Conservation (phyloP, 192 early-diverging fungal genomes). For the Backusella psychrophila region DNA sequence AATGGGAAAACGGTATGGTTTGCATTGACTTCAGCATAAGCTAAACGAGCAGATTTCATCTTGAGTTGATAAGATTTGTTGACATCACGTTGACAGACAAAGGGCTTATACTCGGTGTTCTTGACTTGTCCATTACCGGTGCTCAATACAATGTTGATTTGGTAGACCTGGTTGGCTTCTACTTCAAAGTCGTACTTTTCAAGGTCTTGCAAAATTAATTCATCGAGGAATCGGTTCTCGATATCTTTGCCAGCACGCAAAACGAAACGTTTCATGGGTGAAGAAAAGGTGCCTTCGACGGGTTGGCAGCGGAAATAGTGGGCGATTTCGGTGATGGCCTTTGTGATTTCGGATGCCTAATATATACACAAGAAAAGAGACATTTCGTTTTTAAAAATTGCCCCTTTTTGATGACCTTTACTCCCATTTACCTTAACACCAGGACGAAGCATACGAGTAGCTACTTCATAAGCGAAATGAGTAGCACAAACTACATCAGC, state of each 20-base stretch:
- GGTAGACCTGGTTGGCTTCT: conserved; percentile 70
- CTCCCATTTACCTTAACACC: conserved; percentile 50
- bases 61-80: conserved; percentile 70
- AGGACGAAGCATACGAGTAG: conserved; percentile 73
- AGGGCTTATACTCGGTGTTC: conserved; percentile 51
- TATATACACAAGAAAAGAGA: background rate
- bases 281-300: conserved; percentile 64
- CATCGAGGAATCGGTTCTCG: conserved; percentile 56
- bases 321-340: conserved; percentile 58
- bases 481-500: conserved; percentile 62
- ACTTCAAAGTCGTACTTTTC: conserved; percentile 64
- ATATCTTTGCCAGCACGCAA: conserved; percentile 62
- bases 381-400: background rate
- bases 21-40: conserved; percentile 62
- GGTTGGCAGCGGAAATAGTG: conserved; percentile 65
- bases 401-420: background rate
- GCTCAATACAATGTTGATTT: conserved; percentile 68
- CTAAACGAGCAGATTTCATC: conserved; percentile 59
- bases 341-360: conserved; percentile 51
- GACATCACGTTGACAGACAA: conserved; percentile 72
- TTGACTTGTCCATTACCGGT: conserved; percentile 59
- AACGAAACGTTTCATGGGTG: conserved; percentile 75
- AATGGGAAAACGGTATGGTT: conserved; percentile 75
- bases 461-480: conserved; percentile 79
- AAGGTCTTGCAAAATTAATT: conserved; percentile 38